phyloP scores from a whole-genome alignment of 2,329 filamentous ascomycete genomes.

The Alternaria brassicae region DNA sequence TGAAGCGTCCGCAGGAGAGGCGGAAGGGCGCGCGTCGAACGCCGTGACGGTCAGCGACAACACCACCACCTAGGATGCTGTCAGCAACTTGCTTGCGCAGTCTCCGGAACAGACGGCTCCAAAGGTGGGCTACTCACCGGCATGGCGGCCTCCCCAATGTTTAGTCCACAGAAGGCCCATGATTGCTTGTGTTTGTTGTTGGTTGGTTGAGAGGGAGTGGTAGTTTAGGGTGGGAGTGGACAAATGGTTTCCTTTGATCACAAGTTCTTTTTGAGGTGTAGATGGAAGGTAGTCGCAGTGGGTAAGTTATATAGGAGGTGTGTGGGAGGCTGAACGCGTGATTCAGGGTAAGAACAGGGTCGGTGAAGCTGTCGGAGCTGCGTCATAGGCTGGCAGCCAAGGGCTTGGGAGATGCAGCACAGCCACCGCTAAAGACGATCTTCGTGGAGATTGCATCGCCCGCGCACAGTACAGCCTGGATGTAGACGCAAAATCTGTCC shows the following conservation, averaged over 20 bases:
- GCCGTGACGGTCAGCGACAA: slow-evolving; percentile 62
- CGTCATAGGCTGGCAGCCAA: slow-evolving; percentile 19
- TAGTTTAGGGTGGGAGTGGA: neutral
- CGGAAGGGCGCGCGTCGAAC: slow-evolving; percentile 60
- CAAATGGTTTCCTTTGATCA: neutral
- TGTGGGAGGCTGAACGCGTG: slow-evolving; percentile 21
- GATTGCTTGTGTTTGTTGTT: slow-evolving; percentile 23
- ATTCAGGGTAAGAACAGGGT: slow-evolving; percentile 12
- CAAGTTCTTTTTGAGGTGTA: slow-evolving; percentile 6
- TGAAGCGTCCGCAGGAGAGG: slow-evolving; percentile 59
- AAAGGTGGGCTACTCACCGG: slow-evolving; percentile 40
- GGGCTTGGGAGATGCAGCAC: slow-evolving; percentile 12
- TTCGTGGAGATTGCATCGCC: neutral
- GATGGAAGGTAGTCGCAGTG: neutral
- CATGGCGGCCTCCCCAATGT: slow-evolving; percentile 53
- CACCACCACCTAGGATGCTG: slow-evolving; percentile 53
- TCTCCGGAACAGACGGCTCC: slow-evolving; percentile 8
- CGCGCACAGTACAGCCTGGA: neutral
- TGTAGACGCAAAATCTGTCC: neutral
- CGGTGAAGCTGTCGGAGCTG: slow-evolving; percentile 7
- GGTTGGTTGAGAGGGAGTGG: slow-evolving; percentile 8
- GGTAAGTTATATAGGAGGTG: slow-evolving; percentile 22
- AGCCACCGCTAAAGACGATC: slow-evolving; percentile 7
- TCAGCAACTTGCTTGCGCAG: slow-evolving; percentile 28
- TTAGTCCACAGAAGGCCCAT: slow-evolving; percentile 60